Evolutionary conservation across 371 early-diverging fungal species (phyloP).

Genomic region (Coemansia sp.): DNA sequence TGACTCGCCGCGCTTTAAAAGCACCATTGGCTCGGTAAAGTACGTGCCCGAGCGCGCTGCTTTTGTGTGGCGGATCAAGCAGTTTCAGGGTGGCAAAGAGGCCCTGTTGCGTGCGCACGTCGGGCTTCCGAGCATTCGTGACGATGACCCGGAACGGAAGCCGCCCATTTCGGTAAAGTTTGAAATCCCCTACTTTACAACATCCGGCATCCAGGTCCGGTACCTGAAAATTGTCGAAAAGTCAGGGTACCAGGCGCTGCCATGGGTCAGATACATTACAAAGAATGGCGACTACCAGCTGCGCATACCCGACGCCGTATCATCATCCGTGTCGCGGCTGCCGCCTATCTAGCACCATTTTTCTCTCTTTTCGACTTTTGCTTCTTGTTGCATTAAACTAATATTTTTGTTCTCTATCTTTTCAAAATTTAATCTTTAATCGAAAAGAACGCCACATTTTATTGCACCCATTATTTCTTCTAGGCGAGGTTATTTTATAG

Average conservation of each 20-base stretch:
- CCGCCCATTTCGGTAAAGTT: slow-evolving; percentile 97
- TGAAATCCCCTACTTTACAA: slow-evolving; percentile 98
- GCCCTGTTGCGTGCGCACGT: slow-evolving; percentile 94
- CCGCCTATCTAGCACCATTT: slow-evolving; percentile 44
- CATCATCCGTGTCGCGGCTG: slow-evolving; percentile 40
- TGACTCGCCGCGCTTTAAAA: slow-evolving; percentile 95
- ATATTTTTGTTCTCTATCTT: not conserved
- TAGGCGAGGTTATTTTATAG: no score
- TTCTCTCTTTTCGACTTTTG: not conserved
- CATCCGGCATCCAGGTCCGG: slow-evolving; percentile 96
- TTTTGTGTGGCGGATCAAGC: slow-evolving; percentile 97
- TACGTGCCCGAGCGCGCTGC: slow-evolving; percentile 94
- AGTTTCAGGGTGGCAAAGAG: slow-evolving; percentile 97
- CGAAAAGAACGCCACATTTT: no score
- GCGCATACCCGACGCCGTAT: slow-evolving; percentile 56
- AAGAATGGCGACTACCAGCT: slow-evolving; percentile 82
- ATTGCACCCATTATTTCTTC: no score
- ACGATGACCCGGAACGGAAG: slow-evolving; percentile 87
- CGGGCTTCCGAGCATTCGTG: slow-evolving; percentile 89
- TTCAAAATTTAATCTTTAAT: not conserved
- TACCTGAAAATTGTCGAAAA: slow-evolving; percentile 98
- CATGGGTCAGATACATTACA: slow-evolving; percentile 98
- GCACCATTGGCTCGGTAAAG: slow-evolving; percentile 83
- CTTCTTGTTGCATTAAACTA: not conserved
- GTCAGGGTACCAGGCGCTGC: slow-evolving; percentile 96